Evolutionary conservation across 2,329 filamentous ascomycete species (phyloP).

Genomic region (Pyricularia sp.): DNA sequence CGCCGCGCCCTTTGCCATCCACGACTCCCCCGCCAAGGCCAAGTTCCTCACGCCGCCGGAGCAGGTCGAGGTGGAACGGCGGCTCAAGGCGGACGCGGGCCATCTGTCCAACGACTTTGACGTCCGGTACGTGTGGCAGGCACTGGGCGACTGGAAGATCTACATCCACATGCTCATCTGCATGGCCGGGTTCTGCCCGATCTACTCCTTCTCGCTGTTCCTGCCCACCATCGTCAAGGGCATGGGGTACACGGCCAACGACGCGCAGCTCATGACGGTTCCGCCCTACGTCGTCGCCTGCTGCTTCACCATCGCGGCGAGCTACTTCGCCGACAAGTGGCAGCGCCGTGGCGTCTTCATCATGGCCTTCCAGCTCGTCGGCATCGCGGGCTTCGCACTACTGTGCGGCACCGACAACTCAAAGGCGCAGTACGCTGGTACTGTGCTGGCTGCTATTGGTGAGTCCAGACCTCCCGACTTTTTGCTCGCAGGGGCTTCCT

Average conservation of each 20-base stretch:
- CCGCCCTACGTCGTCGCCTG: slow-evolving; percentile 36
- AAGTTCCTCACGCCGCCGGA: slow-evolving; percentile 37
- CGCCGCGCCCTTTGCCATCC: slow-evolving; percentile 39
- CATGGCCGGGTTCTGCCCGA: slow-evolving; percentile 15
- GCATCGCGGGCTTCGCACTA: slow-evolving; percentile 58
- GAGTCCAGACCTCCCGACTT: background rate
- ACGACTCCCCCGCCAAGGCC: slow-evolving; percentile 47
- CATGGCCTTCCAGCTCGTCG: slow-evolving; percentile 50
- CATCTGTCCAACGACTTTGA: slow-evolving; percentile 47
- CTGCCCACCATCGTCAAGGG: slow-evolving; percentile 19
- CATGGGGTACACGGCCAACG: slow-evolving; percentile 17
- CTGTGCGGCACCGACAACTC: slow-evolving; percentile 45
- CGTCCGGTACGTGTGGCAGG: slow-evolving; percentile 42
- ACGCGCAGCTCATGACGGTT: slow-evolving; percentile 17
- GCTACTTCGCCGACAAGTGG: slow-evolving; percentile 57
- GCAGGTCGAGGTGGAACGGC: slow-evolving; percentile 29
- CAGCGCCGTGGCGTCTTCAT: slow-evolving; percentile 57
- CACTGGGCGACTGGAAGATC: slow-evolving; percentile 49
- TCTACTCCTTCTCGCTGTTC: slow-evolving; percentile 16
- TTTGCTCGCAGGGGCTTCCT: background rate
- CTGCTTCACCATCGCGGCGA: slow-evolving; percentile 51
- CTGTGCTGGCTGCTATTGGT: slow-evolving; percentile 54
- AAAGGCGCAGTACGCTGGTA: slow-evolving; percentile 55
- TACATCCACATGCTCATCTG: slow-evolving; percentile 31
- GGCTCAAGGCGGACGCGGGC: slow-evolving; percentile 32